Base-by-base conservation (phyloP, 2,329 filamentous ascomycete genomes). In the Trichoderma hamatum region DNA sequence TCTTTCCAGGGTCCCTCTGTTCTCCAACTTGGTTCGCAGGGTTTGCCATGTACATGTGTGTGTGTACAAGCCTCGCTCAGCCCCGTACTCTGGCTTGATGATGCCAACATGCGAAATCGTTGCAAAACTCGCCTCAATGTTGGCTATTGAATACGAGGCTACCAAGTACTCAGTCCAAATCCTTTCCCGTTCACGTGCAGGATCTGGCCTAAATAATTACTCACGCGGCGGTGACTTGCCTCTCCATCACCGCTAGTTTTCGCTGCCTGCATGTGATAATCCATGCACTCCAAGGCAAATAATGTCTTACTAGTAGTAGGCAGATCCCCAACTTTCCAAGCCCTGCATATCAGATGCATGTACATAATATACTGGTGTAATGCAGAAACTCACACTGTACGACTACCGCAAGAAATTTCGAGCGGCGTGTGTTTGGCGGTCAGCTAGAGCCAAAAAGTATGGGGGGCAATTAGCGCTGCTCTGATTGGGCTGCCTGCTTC, bases 181-280 rank as follows among this genome's bases (percentile, higher is more conserved):
- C 3, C 5, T n/a, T 24, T 49, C n/a, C 10, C 9, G 13, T 49
- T 21, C 3, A 13, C n/a, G 10, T 19, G 7, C 11, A 49, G 46
- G 5, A 14, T 49, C 46, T 24, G 3, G n/a, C n/a, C 24, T 49
- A 9, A 49, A 13, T 2, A 24, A 24, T 13, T 11, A 21, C 10
- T 13, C 4, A 24, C 11, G n/a, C 13, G 3, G 46, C n/a, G n/a
- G 24, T 24, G 46, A 49, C 10, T 13, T 43, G 19, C 39, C 7
- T 9, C 46, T 24, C 46, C 46, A 49, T 59, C 55, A 39, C 32
- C 55, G 32, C 55, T 14, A 34, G 7, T 28, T n/a, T 21, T 51
- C 10, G 2, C n/a, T 52, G 43, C 43, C 60, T 63, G 60, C 60
- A 52, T 63, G 60, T 63, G 60, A 63, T 63, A 52, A 26, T 52